A percentile compares a stretch with the other conserved stretches of the same genome.
Conservation (phyloP, 371 early-diverging fungal species). For the Haplosporangium sp. region DNA sequence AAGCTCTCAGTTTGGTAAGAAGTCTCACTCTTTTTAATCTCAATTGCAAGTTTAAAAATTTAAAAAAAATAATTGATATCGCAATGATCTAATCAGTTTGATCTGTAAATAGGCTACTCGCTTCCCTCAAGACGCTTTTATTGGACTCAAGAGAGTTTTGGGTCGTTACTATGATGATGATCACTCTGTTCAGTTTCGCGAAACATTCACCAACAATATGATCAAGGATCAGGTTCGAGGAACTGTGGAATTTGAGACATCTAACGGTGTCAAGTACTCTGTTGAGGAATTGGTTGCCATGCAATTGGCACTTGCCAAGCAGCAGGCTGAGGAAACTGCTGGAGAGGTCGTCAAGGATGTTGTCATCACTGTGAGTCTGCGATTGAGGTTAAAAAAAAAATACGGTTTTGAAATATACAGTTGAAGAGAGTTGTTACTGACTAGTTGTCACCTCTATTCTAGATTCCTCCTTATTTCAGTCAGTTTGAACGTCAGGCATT, state of each 20-base stretch:
- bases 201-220: constrained; percentile 81
- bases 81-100: background rate
- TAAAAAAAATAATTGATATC: background rate
- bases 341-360: constrained; percentile 84
- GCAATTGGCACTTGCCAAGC: constrained; percentile 90
- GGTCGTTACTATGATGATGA: constrained; percentile 83
- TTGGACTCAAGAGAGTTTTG: constrained; percentile 84
- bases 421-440: too few relatives aligned
- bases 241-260: constrained; percentile 73
- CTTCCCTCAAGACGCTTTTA: constrained; percentile 86
- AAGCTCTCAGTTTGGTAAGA: constrained; percentile 84
- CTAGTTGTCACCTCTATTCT: background rate
- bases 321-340: constrained; percentile 85
- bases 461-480: constrained; percentile 92
- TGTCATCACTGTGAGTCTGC: constrained; percentile 83
- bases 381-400: too few relatives aligned
- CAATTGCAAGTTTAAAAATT: background rate
- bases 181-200: constrained; percentile 73
- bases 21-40: constrained; percentile 10
- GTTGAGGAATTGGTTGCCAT: constrained; percentile 95
- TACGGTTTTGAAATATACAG: too few relatives aligned
- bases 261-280: constrained; percentile 59
- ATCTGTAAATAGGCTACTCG: constrained; percentile 75
- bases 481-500: constrained; percentile 94
- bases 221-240: constrained; percentile 71